phyloP scores from a whole-genome alignment of 1,139 yeast genomes.

The Nadsonia commutata region DNA sequence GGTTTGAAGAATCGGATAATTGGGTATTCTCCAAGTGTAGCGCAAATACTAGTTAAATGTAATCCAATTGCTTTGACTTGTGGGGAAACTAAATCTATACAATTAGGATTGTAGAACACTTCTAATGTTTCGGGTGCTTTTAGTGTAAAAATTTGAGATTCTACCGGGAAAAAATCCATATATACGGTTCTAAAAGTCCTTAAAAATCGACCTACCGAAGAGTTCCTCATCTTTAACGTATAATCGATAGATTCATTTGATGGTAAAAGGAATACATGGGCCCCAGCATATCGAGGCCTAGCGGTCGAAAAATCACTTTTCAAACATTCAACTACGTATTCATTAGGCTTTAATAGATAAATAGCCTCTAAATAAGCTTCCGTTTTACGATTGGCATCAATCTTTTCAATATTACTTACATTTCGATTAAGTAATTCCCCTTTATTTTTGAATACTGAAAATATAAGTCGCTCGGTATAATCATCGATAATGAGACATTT shows the following conservation, averaged over 20 bases:
- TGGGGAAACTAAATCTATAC: conserved; percentile 43
- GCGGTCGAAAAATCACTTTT: conserved; percentile 39
- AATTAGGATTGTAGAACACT: conserved; percentile 53
- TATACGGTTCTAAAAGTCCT: conserved; percentile 15
- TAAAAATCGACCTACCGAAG: conserved; percentile 14
- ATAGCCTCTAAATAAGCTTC: conserved; percentile 43
- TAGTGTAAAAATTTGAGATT: conserved; percentile 33
- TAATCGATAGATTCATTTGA: conserved; percentile 25
- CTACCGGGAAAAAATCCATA: conserved; percentile 34
- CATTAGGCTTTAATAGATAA: conserved; percentile 41
- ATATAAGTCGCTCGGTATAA: conserved; percentile 23
- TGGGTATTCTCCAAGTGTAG: conserved; percentile 79
- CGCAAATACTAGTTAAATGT: conserved; percentile 55
- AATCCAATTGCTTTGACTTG: conserved; percentile 47
- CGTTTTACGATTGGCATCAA: conserved; percentile 37
- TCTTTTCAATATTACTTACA: conserved; percentile 30
- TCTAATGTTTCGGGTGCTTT: conserved; percentile 42
- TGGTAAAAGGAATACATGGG: conserved; percentile 44
- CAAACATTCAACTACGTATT: conserved; percentile 41
- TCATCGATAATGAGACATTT: conserved; percentile 29
- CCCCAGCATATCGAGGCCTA: conserved; percentile 42
- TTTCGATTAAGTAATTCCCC: conserved; percentile 27
- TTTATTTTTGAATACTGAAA: conserved; percentile 20
- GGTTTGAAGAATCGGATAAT: conserved; percentile 50
- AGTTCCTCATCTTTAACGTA: conserved; percentile 14